phyloP scores from a whole-genome alignment of 768 basidiomycete genomes.

The Cubamyces lactineus region DNA sequence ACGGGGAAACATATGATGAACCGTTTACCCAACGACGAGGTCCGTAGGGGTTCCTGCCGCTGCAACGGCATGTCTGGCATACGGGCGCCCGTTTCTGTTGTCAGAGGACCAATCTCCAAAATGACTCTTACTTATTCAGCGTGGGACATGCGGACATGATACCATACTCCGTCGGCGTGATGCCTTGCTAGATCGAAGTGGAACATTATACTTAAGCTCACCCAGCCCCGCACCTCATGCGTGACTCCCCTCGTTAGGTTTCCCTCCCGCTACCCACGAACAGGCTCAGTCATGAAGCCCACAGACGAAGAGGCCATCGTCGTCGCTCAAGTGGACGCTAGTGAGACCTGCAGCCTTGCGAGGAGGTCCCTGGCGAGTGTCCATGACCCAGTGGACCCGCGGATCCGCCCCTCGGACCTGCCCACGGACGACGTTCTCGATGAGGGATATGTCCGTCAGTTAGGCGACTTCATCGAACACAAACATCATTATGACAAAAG shows the following conservation, averaged over 20 bases:
- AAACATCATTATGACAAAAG: conserved; percentile 21
- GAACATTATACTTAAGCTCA: neutral
- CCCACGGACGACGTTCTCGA: conserved; percentile 40
- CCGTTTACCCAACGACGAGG: no score
- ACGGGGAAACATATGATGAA: no score
- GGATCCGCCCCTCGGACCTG: conserved; percentile 37
- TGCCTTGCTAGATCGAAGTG: neutral
- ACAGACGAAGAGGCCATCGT: conserved; percentile 21
- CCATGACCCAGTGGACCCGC: conserved; percentile 43
- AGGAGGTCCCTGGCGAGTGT: conserved; percentile 23
- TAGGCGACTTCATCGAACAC: conserved; percentile 37
- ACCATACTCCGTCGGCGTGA: neutral
- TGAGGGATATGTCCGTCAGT: conserved; percentile 36
- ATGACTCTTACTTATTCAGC: neutral
- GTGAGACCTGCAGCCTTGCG: conserved; percentile 19
- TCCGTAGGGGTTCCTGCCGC: no score
- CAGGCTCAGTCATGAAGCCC: conserved; percentile 4
- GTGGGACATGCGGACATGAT: neutral
- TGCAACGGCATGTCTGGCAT: neutral
- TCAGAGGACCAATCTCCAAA: no score
- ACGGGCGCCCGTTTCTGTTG: no score
- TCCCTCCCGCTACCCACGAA: conserved; percentile 2
- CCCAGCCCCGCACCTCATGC: neutral
- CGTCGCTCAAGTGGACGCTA: neutral
- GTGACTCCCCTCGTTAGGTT: conserved; percentile 4